Conservation (phyloP, 1,284 basidiomycete genomes). For the Ustilago trichophora region DNA sequence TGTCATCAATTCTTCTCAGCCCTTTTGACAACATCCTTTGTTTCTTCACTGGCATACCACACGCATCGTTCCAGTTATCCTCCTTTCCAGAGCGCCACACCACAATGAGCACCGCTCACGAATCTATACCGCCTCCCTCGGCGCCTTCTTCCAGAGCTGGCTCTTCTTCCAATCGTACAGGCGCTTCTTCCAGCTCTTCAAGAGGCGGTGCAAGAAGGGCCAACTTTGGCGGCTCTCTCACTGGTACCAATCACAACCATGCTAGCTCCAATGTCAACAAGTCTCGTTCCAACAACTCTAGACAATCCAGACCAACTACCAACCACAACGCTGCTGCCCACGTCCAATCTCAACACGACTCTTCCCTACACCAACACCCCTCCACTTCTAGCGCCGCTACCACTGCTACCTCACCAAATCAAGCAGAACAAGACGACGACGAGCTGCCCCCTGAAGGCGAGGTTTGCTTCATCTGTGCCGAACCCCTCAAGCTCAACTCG, state of each 20-base stretch:
- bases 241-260: background rate
- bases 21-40: too few relatives aligned
- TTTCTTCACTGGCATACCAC: too few relatives aligned
- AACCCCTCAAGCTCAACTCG: conserved; percentile 88
- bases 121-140: conserved; percentile 1
- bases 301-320: background rate
- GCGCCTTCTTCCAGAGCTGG: background rate
- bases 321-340: too few relatives aligned
- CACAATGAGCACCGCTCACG: background rate
- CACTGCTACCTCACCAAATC: background rate
- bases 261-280: conserved; percentile 1
- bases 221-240: conserved; percentile 53
- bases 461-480: conserved; percentile 94
- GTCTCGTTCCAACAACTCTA: conserved; percentile 10
- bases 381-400: background rate
- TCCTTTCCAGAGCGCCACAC: too few relatives aligned
- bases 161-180: conserved; percentile 11
- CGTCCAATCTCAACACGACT: too few relatives aligned
- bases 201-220: conserved; percentile 34
- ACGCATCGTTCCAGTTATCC: too few relatives aligned
- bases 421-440: conserved; percentile 41
- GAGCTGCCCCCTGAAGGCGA: conserved; percentile 61
- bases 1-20: too few relatives aligned
- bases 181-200: conserved; percentile 7
- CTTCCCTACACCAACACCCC: background rate